Conservation (phyloP, 2,329 filamentous ascomycete species). For the Xylariaceae sp. region DNA sequence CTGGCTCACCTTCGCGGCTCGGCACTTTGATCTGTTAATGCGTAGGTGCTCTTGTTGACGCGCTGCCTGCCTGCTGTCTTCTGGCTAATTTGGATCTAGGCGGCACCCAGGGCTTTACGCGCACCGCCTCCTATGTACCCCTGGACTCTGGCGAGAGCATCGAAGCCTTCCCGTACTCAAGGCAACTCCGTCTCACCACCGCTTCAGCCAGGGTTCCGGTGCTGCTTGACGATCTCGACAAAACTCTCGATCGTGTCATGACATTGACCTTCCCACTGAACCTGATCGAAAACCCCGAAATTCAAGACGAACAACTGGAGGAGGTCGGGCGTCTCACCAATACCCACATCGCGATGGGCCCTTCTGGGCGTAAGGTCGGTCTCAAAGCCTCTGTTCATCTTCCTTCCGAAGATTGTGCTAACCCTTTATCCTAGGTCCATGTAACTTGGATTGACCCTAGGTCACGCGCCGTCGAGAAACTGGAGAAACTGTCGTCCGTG, state of each 20-base stretch:
- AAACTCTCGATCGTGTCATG: conserved; percentile 19
- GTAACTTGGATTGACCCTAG: conserved; percentile 35
- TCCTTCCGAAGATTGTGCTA: neutral
- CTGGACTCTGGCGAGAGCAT: conserved; percentile 30
- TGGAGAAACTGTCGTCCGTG: no score
- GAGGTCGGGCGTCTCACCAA: conserved; percentile 32
- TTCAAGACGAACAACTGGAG: conserved; percentile 22
- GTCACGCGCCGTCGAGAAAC: no score
- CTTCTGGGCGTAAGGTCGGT: conserved; percentile 17
- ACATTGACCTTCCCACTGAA: conserved; percentile 17
- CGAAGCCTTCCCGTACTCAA: conserved; percentile 24
- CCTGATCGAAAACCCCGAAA: conserved; percentile 15
- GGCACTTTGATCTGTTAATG: conserved; percentile 37
- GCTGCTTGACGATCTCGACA: conserved; percentile 27
- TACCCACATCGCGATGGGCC: conserved; percentile 12
- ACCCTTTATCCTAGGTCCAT: conserved; percentile 17
- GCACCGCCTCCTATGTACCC: conserved; percentile 19
- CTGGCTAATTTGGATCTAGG: conserved; percentile 15
- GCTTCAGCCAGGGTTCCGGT: conserved; percentile 28
- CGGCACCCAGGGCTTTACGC: conserved; percentile 29
- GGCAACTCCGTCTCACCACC: conserved; percentile 28
- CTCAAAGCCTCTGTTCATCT: no score
- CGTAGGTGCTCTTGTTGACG: conserved; percentile 25
- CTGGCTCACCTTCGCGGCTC: conserved; percentile 29
- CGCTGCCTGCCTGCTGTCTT: neutral